phyloP scores from a whole-genome alignment of 75 land plant species.

The Sequoiadendron giganteum region DNA sequence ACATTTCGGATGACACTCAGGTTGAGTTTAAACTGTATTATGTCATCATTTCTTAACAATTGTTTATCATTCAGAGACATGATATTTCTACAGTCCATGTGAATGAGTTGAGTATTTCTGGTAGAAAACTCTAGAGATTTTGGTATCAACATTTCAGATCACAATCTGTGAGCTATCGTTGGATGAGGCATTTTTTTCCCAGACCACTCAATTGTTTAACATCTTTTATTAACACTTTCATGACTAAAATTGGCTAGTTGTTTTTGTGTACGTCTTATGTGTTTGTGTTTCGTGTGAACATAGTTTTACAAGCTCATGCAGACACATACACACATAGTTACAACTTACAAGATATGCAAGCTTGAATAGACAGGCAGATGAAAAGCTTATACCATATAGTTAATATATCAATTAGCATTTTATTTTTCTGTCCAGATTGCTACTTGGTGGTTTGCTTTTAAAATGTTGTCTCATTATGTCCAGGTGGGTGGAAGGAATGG shows the following conservation, averaged over 20 bases:
- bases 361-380: background rate
- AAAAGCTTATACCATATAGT: background rate
- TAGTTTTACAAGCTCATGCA: background rate
- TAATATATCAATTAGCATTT: background rate
- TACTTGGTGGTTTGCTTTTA: background rate
- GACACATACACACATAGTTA: background rate
- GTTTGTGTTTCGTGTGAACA: background rate
- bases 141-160: no score
- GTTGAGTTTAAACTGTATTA: no score
- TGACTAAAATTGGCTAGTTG: background rate
- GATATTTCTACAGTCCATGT: no score
- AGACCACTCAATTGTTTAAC: no score
- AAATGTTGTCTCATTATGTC: background rate
- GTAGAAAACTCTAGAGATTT: no score
- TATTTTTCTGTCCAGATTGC: background rate
- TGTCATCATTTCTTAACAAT: no score
- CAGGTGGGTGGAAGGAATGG: constrained; percentile 66
- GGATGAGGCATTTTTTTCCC: no score
- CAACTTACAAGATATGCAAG: background rate
- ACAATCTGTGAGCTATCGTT: no score
- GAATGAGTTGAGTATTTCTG: no score
- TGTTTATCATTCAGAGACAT: no score
- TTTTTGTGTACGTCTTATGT: background rate
- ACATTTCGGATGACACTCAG: no score
- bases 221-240: no score